A percentile compares a stretch with the other conserved stretches of the same genome.
Conservation (phyloP, 2,329 filamentous ascomycete genomes). For the Talaromyces piceae region DNA sequence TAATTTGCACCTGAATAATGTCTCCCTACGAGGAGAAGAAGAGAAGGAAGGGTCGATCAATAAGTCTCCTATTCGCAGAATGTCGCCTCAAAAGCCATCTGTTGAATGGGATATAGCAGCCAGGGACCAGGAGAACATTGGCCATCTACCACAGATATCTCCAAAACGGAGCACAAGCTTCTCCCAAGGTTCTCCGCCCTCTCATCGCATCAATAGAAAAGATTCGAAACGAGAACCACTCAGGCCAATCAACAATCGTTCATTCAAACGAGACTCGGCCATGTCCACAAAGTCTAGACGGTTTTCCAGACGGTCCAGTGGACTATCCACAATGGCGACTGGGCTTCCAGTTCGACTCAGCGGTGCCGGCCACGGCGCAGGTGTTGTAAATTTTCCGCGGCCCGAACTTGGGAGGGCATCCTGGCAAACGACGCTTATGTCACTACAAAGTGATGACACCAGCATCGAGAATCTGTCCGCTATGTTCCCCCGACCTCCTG, state of each 20-base stretch:
- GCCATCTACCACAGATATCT: slow-evolving; percentile 15
- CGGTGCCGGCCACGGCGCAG: slow-evolving; percentile 36
- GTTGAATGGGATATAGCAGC: slow-evolving; percentile 24
- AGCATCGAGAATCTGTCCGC: slow-evolving; percentile 29
- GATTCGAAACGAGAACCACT: slow-evolving; percentile 30
- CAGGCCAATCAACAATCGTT: slow-evolving; percentile 28
- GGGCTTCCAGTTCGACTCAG: slow-evolving; percentile 34
- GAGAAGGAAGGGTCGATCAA: slow-evolving; percentile 9
- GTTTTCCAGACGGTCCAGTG: slow-evolving; percentile 32
- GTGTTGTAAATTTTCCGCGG: slow-evolving; percentile 30
- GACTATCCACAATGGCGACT: slow-evolving; percentile 28
- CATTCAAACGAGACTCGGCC: slow-evolving; percentile 29
- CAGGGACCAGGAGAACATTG: slow-evolving; percentile 16
- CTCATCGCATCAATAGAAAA: slow-evolving; percentile 22
- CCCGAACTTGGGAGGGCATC: slow-evolving; percentile 28
- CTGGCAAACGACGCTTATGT: slow-evolving; percentile 31
- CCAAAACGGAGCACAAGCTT: slow-evolving; percentile 22
- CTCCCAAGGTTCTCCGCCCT: slow-evolving; percentile 23
- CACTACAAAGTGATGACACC: slow-evolving; percentile 29
- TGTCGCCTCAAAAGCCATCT: slow-evolving; percentile 20
- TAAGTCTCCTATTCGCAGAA: not conserved
- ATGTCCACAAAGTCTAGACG: slow-evolving; percentile 29
- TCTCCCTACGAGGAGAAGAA: slow-evolving; percentile 17
- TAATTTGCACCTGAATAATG: slow-evolving; percentile 25
- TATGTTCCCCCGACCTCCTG: slow-evolving; percentile 28